These are phyloP conservation scores for Pyricularia pennisetigena DNA, from an alignment of 2,329 filamentous ascomycete species.

Conservation along the genomic window DNA sequence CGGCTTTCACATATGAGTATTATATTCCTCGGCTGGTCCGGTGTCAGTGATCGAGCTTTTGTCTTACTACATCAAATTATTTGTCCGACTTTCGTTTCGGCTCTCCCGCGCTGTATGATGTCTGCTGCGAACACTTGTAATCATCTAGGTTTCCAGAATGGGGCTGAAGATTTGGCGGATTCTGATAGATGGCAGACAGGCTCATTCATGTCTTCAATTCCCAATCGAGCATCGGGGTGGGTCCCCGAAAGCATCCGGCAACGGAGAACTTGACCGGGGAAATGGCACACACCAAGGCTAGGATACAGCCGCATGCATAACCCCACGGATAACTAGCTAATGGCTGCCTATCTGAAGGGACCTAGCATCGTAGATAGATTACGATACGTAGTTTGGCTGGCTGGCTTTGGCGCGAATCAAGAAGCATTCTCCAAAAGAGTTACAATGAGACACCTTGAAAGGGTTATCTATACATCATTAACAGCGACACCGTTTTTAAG, in stretches of 20 bases:
- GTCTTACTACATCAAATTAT: neutral
- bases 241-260: neutral
- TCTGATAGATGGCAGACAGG: neutral
- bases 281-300: neutral
- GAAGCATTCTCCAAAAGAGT: neutral
- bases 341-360: neutral
- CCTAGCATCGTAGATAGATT: neutral
- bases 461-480: neutral
- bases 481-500: neutral
- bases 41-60: constrained; percentile 6
- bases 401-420: neutral
- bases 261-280: neutral
- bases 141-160: neutral
- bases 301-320: neutral
- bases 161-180: no score
- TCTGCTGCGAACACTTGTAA: neutral
- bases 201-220: neutral
- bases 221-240: constrained; percentile 1
- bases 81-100: no score
- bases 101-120: neutral
- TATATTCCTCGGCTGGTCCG: constrained; percentile 15
- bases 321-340: neutral
- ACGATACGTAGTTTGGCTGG: neutral
- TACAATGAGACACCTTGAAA: neutral
- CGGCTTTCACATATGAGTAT: neutral